phyloP scores from a whole-genome alignment of 2,329 filamentous ascomycete species.

The Sporothrix humicola region DNA sequence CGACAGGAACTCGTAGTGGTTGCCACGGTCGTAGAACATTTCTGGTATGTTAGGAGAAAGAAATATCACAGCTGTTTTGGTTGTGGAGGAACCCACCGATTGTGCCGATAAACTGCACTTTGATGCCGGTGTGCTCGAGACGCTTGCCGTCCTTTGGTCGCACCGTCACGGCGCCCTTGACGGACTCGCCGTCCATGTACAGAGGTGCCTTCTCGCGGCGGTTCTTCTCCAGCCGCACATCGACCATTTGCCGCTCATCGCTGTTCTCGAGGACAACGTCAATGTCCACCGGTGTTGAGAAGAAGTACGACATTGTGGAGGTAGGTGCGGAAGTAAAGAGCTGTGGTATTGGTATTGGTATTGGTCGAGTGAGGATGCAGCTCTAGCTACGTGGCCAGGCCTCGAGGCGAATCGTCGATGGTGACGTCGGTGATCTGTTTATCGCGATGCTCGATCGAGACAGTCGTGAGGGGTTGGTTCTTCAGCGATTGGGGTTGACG shows the following conservation, averaged over 20 bases:
- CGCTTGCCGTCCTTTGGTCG: slow-evolving; percentile 97
- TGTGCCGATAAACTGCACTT: slow-evolving; percentile 98
- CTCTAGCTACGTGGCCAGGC: background rate
- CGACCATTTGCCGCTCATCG: slow-evolving; percentile 92
- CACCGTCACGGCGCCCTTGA: slow-evolving; percentile 94
- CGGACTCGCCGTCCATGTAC: slow-evolving; percentile 97
- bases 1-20: slow-evolving; percentile 98
- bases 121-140: slow-evolving; percentile 97
- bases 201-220: slow-evolving; percentile 94
- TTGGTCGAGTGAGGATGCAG: background rate
- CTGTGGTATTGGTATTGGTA: background rate
- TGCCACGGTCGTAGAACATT: slow-evolving; percentile 99
- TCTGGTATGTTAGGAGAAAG: slow-evolving; percentile 60
- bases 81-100: slow-evolving; percentile 69
- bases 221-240: slow-evolving; percentile 98
- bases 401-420: background rate
- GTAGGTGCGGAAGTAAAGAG: background rate
- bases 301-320: slow-evolving; percentile 88
- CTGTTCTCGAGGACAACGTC: slow-evolving; percentile 96
- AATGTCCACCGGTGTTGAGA: slow-evolving; percentile 97
- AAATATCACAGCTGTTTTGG: background rate
- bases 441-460: slow-evolving; percentile 15
- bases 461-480: background rate
- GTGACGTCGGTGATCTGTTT: slow-evolving; percentile 18
- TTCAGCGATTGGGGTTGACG: background rate